phyloP scores from a whole-genome alignment of 176 grass and related monocot genomes.

The Lolium multiflorum region DNA sequence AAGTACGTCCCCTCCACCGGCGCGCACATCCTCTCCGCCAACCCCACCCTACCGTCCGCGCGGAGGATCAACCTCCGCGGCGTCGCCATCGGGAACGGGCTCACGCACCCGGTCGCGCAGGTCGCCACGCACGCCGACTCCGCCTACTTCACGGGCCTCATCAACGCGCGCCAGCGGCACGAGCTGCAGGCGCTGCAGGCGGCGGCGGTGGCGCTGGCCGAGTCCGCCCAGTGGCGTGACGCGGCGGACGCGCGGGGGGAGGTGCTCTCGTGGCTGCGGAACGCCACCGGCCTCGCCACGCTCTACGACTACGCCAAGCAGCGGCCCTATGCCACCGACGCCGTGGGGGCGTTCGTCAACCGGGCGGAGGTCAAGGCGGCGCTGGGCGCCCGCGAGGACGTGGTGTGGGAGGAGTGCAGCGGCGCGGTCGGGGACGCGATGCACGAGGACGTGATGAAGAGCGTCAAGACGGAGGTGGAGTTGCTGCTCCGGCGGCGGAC shows the following conservation, averaged over 20 bases:
- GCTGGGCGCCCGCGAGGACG: background rate
- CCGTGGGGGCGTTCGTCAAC: background rate
- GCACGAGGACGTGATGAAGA: slow-evolving; percentile 67
- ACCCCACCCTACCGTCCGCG: background rate
- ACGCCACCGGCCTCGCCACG: slow-evolving; percentile 9
- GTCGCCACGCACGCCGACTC: slow-evolving; percentile 20
- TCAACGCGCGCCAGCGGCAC: no score
- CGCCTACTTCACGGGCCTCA: background rate
- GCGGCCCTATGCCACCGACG: background rate
- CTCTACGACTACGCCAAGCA: slow-evolving; percentile 7
- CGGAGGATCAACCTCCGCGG: slow-evolving; percentile 13
- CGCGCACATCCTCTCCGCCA: slow-evolving; percentile 24
- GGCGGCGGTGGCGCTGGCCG: background rate
- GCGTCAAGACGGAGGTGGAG: slow-evolving; percentile 4
- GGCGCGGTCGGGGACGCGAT: slow-evolving; percentile 38
- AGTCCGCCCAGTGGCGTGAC: background rate
- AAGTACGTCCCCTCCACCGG: slow-evolving; percentile 61
- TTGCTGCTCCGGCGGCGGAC: slow-evolving; percentile 17
- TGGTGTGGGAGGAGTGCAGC: slow-evolving; percentile 29
- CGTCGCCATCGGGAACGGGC: background rate
- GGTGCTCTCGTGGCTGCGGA: background rate
- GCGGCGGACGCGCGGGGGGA: background rate
- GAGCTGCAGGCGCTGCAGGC: slow-evolving; percentile 3
- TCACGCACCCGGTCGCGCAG: background rate
- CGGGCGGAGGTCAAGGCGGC: slow-evolving; percentile 13